These are phyloP conservation scores for Lentinus tigrinus DNA, from an alignment of 768 basidiomycete genomes.

Conservation along the genomic window DNA sequence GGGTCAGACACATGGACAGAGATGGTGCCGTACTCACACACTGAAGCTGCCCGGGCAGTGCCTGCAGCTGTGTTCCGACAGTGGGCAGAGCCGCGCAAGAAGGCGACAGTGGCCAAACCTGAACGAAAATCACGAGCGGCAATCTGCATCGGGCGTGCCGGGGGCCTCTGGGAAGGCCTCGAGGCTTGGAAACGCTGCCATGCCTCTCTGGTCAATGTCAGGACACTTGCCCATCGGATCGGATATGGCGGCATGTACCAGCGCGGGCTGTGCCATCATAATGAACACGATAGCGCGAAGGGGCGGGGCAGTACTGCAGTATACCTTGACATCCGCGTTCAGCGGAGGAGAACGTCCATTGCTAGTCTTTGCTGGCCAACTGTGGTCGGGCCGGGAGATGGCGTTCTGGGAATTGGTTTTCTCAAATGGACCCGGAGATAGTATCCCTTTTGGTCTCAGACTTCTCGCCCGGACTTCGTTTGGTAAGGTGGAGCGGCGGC, in stretches of 20 bases:
- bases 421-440: too few relatives aligned
- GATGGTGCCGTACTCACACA: neutral
- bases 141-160: conserved; percentile 6
- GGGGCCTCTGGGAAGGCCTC: neutral
- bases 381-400: too few relatives aligned
- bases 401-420: too few relatives aligned
- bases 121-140: conserved; percentile 13
- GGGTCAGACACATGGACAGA: neutral
- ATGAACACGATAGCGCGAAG: too few relatives aligned
- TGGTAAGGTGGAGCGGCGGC: too few relatives aligned
- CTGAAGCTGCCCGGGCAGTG: conserved; percentile 1
- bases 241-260: neutral
- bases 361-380: neutral
- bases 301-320: neutral
- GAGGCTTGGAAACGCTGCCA: neutral
- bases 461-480: too few relatives aligned
- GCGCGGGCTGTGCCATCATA: neutral
- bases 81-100: neutral
- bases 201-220: neutral
- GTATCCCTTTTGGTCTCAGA: too few relatives aligned
- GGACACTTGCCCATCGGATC: neutral
- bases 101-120: conserved; percentile 5
- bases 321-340: neutral
- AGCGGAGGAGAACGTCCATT: neutral
- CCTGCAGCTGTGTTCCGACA: conserved; percentile 3